Evolutionary conservation across 164 flowering plant species (phyloP), one percentile per base, ranked within the genome.

Genomic region (Magnolia kwangsiensis): DNA sequence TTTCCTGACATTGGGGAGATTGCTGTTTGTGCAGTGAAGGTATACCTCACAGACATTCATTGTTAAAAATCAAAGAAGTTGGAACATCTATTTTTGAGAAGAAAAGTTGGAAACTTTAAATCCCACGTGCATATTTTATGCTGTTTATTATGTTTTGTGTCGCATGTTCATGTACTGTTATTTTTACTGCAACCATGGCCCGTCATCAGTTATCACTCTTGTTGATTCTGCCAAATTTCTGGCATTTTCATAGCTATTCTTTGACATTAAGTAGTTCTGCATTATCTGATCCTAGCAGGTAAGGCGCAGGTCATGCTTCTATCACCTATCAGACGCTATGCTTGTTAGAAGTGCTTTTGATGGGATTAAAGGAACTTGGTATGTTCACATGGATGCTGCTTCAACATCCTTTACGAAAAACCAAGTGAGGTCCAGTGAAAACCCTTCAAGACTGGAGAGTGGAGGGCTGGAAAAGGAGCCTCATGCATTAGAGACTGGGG

Each of bases 311-410:
- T 82, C 81, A 9, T 20, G 20, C 61, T 85, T 82, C 58, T 94
- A 92, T 81, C 88, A 88, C 76, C 84, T 94, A 11, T 78, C 91
- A 23, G 94, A 92, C 74, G 77, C 85, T 24, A 89, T 94, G 94
- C 81, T 69, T 78, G 86, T 92, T 55, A 82, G 68, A 78, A 83
- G 79, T 84, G 94, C 85, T 10, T 92, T 92, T 71, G 27, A 50
- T 51, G 88, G 88, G 63, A 71, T 73, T 51, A 83, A 81, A 37
- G 65, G 76, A 21, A 75, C 64, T 55, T 88, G 93, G 97, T 88
- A 86, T 79, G 82, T 92, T 59, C 75, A 74, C 50, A 83, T 79
- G 74, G 93, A 89, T 80, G 88, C 82, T 78, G 87, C 73, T 69
- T 23, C 78, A 63, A 73, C n/a, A 16, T 65, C 20, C 50, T 64